Conservation (phyloP, 164 flowering plant species). For the Taxillus chinensis region DNA sequence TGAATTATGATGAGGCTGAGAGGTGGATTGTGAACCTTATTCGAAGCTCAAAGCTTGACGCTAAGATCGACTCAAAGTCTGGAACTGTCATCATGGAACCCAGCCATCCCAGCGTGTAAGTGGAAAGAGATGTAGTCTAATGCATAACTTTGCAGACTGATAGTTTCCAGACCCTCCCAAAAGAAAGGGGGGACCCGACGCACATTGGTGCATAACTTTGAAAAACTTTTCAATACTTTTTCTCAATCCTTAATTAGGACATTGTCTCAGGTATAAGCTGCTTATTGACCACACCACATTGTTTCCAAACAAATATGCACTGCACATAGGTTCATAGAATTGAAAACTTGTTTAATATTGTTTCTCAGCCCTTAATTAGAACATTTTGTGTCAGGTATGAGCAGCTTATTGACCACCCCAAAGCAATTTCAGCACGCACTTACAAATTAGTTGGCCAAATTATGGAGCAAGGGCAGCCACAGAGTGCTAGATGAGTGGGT, state of each 20-base stretch:
- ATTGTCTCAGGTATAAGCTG: no score
- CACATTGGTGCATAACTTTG: no score
- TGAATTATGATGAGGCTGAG: conserved; percentile 89
- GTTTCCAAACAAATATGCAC: no score
- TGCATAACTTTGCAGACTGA: background rate
- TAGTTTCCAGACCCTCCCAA: background rate
- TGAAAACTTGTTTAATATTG: no score
- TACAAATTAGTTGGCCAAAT: conserved; percentile 63
- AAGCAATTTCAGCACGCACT: conserved; percentile 69
- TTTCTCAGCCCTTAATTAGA: background rate
- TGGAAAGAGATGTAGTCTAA: background rate
- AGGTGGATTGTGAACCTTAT: conserved; percentile 97
- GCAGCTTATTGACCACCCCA: conserved; percentile 85
- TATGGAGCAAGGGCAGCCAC: conserved; percentile 57
- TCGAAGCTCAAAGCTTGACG: conserved; percentile 80
- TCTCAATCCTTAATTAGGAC: no score
- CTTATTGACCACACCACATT: no score
- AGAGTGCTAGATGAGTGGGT: conserved; percentile 35
- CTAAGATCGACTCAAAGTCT: conserved; percentile 70
- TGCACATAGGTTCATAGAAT: no score
- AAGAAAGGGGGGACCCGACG: no score
- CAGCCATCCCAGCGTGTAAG: conserved; percentile 79
- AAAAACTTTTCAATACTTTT: no score
- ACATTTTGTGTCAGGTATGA: conserved; percentile 51
- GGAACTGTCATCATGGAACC: conserved; percentile 92